Evolutionary conservation across 208 protist species (phyloP).

Genomic region (Zelonia costaricensis): DNA sequence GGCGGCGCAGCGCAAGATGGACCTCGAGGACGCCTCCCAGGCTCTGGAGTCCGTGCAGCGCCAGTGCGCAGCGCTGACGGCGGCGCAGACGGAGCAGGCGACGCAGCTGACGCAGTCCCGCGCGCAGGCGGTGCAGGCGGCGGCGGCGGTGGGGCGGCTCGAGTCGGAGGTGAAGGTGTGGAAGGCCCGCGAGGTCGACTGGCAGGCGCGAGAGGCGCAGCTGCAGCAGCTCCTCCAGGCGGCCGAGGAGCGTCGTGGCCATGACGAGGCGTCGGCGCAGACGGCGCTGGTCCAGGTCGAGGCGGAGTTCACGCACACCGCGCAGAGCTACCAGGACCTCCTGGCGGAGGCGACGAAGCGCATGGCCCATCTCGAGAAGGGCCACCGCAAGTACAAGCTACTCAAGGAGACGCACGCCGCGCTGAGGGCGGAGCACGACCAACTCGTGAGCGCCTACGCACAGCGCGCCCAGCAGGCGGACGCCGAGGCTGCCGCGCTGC

Average conservation of each 20-base stretch:
- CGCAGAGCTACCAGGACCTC: slow-evolving; percentile 65
- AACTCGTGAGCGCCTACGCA: slow-evolving; percentile 10
- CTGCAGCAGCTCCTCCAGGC: slow-evolving; percentile 25
- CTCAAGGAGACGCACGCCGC: slow-evolving; percentile 52
- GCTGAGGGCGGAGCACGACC: slow-evolving; percentile 34
- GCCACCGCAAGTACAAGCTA: slow-evolving; percentile 69
- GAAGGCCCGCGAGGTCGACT: slow-evolving; percentile 26
- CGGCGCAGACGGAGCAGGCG: slow-evolving; percentile 11
- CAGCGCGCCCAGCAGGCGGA: slow-evolving; percentile 26
- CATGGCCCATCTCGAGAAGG: slow-evolving; percentile 59
- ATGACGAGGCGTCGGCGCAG: slow-evolving; percentile 50
- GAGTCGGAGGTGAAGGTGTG: slow-evolving; percentile 23
- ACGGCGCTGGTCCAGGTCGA: slow-evolving; percentile 58
- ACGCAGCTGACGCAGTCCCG: slow-evolving; percentile 20
- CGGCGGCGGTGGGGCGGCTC: slow-evolving; percentile 17
- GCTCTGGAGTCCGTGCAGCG: slow-evolving; percentile 13
- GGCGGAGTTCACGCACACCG: slow-evolving; percentile 64
- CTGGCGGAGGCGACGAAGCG: slow-evolving; percentile 64
- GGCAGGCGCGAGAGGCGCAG: slow-evolving; percentile 25
- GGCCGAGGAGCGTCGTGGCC: slow-evolving; percentile 31
- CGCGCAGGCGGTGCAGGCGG: slow-evolving; percentile 14
- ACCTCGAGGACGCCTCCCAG: slow-evolving; percentile 15
- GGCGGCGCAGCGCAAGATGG: slow-evolving; percentile 15
- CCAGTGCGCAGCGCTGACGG: slow-evolving; percentile 3
- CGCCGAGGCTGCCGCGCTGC: slow-evolving; percentile 22